phyloP scores from a whole-genome alignment of 805 yeast species.

The Blastobotrys mokoenaii region DNA sequence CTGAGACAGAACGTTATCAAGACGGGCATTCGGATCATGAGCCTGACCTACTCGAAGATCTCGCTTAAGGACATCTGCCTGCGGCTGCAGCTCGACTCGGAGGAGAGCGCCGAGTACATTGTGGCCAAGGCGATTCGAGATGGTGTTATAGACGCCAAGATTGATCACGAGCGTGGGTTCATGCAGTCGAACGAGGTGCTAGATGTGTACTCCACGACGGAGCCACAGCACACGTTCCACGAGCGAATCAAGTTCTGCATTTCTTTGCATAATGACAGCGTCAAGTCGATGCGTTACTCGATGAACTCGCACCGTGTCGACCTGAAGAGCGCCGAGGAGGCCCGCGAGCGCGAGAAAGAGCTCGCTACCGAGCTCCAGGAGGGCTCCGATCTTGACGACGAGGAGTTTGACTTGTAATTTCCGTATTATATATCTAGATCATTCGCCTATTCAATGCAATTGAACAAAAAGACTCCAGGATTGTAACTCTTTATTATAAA shows the following conservation, averaged over 20 bases:
- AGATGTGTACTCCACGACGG: conserved; percentile 79
- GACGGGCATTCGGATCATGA: conserved; percentile 91
- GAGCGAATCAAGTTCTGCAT: conserved; percentile 91
- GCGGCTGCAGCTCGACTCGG: conserved; percentile 84
- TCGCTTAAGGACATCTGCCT: conserved; percentile 91
- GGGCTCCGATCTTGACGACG: conserved; percentile 35
- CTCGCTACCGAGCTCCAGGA: conserved; percentile 37
- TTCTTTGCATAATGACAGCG: conserved; percentile 82
- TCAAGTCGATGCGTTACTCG: conserved; percentile 93
- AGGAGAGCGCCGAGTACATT: conserved; percentile 93
- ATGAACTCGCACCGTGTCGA: conserved; percentile 42
- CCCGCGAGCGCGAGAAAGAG: conserved; percentile 48
- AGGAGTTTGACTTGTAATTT: conserved; percentile 30
- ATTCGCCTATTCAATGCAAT: too few species aligned
- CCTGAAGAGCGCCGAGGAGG: conserved; percentile 43
- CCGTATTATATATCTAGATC: too few species aligned
- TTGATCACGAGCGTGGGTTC: conserved; percentile 82
- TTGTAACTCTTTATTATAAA: too few species aligned
- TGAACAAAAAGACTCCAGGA: too few species aligned
- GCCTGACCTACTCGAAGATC: conserved; percentile 82
- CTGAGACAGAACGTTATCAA: conserved; percentile 95
- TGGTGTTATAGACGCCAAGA: conserved; percentile 91
- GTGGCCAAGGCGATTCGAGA: conserved; percentile 95
- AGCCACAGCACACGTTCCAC: conserved; percentile 82
- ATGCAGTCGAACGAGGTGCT: conserved; percentile 83